phyloP scores from a whole-genome alignment of 148 eudicot species.

The Fagopyrum esculentum region DNA sequence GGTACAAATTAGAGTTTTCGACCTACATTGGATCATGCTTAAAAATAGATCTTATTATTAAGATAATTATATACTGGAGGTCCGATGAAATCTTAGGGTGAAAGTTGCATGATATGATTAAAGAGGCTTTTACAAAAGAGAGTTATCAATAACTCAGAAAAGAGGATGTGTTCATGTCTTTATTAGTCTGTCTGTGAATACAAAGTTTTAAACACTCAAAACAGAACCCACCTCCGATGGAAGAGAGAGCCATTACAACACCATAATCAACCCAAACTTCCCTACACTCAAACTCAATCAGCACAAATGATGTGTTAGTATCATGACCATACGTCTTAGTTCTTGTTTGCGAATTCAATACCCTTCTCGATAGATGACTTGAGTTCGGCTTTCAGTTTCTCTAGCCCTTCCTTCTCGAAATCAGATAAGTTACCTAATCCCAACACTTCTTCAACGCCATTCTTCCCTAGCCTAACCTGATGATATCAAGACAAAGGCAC shows the following conservation, averaged over 20 bases:
- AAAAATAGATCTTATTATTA: too few species aligned
- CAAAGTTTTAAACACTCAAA: background rate
- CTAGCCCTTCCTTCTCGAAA: conserved; percentile 55
- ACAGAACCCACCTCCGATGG: background rate
- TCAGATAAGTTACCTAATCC: conserved; percentile 66
- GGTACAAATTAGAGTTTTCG: too few species aligned
- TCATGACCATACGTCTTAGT: conserved; percentile 1
- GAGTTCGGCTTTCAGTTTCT: conserved; percentile 56
- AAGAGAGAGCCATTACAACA: background rate
- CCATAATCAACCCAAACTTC: background rate
- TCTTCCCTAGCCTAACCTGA: conserved; percentile 92
- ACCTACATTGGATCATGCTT: too few species aligned
- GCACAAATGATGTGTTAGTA: too few species aligned
- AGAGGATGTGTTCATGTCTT: background rate
- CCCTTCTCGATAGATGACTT: conserved; percentile 76
- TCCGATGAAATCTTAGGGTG: too few species aligned
- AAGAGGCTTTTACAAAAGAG: background rate
- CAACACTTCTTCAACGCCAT: conserved; percentile 73
- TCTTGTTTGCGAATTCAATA: conserved; percentile 46
- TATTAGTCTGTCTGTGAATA: background rate
- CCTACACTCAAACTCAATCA: too few species aligned
- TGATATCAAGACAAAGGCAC: background rate
- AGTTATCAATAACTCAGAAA: background rate
- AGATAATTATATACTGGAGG: too few species aligned
- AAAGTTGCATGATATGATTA: too few species aligned